phyloP scores from a whole-genome alignment of 2,329 filamentous ascomycete species.

The Neoscytalidium dimidiatum region DNA sequence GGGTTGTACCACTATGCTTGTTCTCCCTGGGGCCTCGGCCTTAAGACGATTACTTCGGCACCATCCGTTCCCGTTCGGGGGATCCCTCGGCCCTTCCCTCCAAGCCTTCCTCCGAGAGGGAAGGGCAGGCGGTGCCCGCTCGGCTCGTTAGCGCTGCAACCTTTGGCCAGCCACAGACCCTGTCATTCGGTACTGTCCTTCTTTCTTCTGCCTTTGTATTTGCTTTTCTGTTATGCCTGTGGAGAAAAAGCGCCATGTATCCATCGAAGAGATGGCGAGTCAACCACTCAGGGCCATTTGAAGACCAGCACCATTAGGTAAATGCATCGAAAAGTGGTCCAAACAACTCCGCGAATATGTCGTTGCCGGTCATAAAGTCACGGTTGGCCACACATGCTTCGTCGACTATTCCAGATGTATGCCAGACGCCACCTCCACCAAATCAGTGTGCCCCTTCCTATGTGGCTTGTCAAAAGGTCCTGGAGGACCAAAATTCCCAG shows the following conservation, averaged over 20 bases:
- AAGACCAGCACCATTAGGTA: too few relatives aligned
- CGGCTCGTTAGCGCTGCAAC: not conserved
- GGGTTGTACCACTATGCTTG: too few relatives aligned
- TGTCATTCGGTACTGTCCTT: not conserved
- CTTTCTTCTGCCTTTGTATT: not conserved
- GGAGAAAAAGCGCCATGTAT: not conserved
- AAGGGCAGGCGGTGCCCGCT: not conserved
- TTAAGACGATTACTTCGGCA: conserved; percentile 1
- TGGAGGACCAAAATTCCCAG: not conserved
- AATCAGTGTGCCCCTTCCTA: not conserved
- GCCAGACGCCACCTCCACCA: not conserved
- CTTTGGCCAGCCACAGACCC: not conserved
- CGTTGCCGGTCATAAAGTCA: not conserved
- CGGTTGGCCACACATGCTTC: not conserved
- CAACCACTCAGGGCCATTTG: too few relatives aligned
- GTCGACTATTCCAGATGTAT: too few relatives aligned
- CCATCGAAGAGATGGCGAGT: not conserved
- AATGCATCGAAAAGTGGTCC: not conserved
- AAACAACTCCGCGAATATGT: not conserved
- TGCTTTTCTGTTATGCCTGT: not conserved
- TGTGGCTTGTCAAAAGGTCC: not conserved
- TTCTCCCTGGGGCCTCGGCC: not conserved
- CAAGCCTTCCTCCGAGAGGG: not conserved
- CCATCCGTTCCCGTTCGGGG: not conserved
- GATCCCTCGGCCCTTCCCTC: not conserved